phyloP scores from a whole-genome alignment of 1,139 yeast genomes.

The Nakaseomyces kungkrabaensis region DNA sequence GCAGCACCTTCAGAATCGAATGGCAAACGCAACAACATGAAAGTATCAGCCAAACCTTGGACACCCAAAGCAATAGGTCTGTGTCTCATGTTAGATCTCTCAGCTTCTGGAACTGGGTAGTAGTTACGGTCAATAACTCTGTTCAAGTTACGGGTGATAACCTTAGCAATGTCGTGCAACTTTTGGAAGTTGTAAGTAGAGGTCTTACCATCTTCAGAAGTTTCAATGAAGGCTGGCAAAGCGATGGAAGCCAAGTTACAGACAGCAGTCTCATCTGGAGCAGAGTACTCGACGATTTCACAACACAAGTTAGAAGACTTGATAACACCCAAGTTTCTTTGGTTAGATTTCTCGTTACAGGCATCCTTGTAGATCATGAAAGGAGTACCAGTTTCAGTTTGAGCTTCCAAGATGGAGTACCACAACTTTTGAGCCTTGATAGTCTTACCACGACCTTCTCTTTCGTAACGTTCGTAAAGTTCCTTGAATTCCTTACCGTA shows the following conservation, averaged over 20 bases:
- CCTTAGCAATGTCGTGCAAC: slow-evolving; percentile 65
- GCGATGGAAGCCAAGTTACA: slow-evolving; percentile 86
- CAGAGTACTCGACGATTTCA: slow-evolving; percentile 80
- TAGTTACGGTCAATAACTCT: slow-evolving; percentile 64
- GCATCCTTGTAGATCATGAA: slow-evolving; percentile 87
- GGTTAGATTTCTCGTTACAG: slow-evolving; percentile 74
- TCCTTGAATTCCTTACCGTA: slow-evolving; percentile 72
- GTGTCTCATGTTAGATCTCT: slow-evolving; percentile 57
- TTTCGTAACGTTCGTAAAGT: slow-evolving; percentile 61
- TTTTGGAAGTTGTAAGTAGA: slow-evolving; percentile 56
- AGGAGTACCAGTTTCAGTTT: slow-evolving; percentile 89
- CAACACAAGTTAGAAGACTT: slow-evolving; percentile 85
- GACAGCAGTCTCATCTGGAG: slow-evolving; percentile 81
- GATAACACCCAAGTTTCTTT: slow-evolving; percentile 76
- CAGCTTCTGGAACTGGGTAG: slow-evolving; percentile 70
- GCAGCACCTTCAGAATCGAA: slow-evolving; percentile 72
- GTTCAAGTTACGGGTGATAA: slow-evolving; percentile 63
- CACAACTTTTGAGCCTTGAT: slow-evolving; percentile 80
- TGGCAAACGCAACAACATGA: slow-evolving; percentile 63
- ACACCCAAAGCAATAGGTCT: slow-evolving; percentile 87
- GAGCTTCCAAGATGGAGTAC: slow-evolving; percentile 79
- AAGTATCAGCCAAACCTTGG: slow-evolving; percentile 81
- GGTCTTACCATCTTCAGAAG: slow-evolving; percentile 33
- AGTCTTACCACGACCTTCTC: slow-evolving; percentile 24
- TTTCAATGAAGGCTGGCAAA: slow-evolving; percentile 54